A percentile compares a stretch with the other conserved stretches of the same genome.
These are phyloP conservation scores for Amauroascus verrucosus DNA, from an alignment of 2,329 filamentous ascomycete genomes.

Conservation along the genomic window DNA sequence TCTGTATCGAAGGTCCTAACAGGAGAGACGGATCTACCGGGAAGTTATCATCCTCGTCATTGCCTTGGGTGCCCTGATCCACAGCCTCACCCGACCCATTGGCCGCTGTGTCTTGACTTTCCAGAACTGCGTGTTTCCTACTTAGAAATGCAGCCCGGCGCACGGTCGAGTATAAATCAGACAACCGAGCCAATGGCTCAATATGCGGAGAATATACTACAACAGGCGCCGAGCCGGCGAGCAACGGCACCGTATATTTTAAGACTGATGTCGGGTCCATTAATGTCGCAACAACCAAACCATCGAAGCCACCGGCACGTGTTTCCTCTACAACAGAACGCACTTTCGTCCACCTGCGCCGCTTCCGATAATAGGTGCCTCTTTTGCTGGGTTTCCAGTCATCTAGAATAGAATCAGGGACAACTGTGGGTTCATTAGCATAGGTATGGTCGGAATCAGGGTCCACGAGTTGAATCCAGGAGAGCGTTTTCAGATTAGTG, in stretches of 20 bases:
- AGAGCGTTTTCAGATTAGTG: conserved; percentile 69
- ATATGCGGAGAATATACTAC: conserved; percentile 74
- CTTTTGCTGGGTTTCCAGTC: conserved; percentile 72
- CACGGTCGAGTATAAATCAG: conserved; percentile 74
- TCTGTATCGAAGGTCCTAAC: conserved; percentile 70
- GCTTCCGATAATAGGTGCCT: conserved; percentile 80
- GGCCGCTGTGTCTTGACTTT: conserved; percentile 6
- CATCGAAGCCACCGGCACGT: conserved; percentile 66
- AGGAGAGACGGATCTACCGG: conserved; percentile 78
- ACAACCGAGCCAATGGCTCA: conserved; percentile 66
- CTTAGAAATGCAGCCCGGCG: conserved; percentile 61
- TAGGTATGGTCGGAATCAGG: conserved; percentile 69
- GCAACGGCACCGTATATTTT: conserved; percentile 62
- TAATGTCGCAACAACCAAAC: conserved; percentile 67
- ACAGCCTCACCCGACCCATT: background rate
- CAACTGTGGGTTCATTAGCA: conserved; percentile 50
- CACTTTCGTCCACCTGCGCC: conserved; percentile 65
- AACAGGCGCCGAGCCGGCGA: conserved; percentile 72
- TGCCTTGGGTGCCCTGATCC: conserved; percentile 18
- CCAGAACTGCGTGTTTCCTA: conserved; percentile 23
- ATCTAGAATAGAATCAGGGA: conserved; percentile 52
- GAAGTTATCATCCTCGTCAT: conserved; percentile 53
- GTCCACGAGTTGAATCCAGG: conserved; percentile 82
- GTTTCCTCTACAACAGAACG: conserved; percentile 64
- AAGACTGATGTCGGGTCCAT: conserved; percentile 75